Percentiles rank a stretch among this genome's conserved stretches.
These are phyloP conservation scores for Mycena leptocephala DNA, from an alignment of 768 basidiomycete genomes.

Conservation along the genomic window DNA sequence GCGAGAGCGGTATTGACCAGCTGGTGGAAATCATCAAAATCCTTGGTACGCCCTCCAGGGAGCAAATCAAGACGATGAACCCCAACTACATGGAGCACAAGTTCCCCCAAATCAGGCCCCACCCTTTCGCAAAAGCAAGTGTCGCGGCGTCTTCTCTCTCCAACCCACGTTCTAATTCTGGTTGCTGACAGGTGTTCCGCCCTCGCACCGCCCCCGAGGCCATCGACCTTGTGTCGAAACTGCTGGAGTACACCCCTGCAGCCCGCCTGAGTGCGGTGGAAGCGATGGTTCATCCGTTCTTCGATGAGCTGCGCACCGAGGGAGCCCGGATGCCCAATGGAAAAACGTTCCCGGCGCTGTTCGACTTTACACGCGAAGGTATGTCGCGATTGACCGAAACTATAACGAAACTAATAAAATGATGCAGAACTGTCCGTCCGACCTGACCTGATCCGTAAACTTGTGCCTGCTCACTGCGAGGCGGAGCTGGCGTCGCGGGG, in stretches of 20 bases:
- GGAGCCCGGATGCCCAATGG: conserved; percentile 97
- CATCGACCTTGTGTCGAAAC: conserved; percentile 94
- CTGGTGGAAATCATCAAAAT: conserved; percentile 99
- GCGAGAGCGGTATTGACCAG: conserved; percentile 99
- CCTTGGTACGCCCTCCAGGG: conserved; percentile 96
- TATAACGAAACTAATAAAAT: conserved; percentile 5
- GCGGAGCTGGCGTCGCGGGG: conserved; percentile 88
- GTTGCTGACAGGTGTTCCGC: conserved; percentile 91
- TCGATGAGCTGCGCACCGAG: conserved; percentile 94
- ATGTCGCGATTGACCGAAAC: conserved; percentile 47
- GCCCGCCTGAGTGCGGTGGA: conserved; percentile 92
- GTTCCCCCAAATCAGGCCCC: conserved; percentile 99
- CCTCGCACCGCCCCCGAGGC: conserved; percentile 97
- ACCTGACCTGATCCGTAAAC: conserved; percentile 92
- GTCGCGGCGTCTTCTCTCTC: background rate
- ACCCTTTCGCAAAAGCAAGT: conserved; percentile 95
- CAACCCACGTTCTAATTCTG: conserved; percentile 30
- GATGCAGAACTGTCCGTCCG: conserved; percentile 92
- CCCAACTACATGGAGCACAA: conserved; percentile 99
- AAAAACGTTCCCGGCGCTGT: conserved; percentile 94
- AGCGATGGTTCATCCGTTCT: conserved; percentile 96
- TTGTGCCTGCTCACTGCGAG: conserved; percentile 94
- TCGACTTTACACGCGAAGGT: conserved; percentile 98
- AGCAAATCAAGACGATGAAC: conserved; percentile 99
- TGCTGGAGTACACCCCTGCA: conserved; percentile 98